phyloP scores from a whole-genome alignment of 2,329 filamentous ascomycete species.

The Talaromyces funiculosus region DNA sequence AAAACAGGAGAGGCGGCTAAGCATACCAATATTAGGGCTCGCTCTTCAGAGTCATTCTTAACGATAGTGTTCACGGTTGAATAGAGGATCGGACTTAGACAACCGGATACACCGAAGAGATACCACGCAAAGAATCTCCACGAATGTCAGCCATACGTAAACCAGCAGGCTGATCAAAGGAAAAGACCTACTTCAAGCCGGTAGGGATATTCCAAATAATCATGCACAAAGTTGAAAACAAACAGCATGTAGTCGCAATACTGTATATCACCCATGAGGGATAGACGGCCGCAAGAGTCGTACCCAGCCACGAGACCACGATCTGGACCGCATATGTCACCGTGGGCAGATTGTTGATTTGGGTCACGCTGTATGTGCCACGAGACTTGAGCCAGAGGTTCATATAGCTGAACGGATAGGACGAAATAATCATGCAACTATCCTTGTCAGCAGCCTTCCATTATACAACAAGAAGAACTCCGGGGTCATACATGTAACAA shows the following conservation, averaged over 20 bases:
- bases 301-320: slow-evolving; percentile 46
- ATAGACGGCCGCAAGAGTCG: slow-evolving; percentile 48
- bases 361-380: slow-evolving; percentile 40
- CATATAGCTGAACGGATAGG: slow-evolving; percentile 46
- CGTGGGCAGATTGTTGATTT: slow-evolving; percentile 49
- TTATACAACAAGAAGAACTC: slow-evolving; percentile 13
- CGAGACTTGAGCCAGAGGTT: slow-evolving; percentile 50
- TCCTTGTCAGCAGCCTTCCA: neutral
- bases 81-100: slow-evolving; percentile 40
- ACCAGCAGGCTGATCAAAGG: neutral
- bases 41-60: slow-evolving; percentile 16
- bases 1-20: neutral
- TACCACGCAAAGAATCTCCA: slow-evolving; percentile 41
- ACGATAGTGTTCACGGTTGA: slow-evolving; percentile 43
- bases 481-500: slow-evolving; percentile 44
- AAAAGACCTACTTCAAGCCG: slow-evolving; percentile 36
- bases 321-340: slow-evolving; percentile 46
- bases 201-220: slow-evolving; percentile 48
- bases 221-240: slow-evolving; percentile 45
- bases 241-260: slow-evolving; percentile 34
- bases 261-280: slow-evolving; percentile 47
- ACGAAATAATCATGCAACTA: slow-evolving; percentile 43
- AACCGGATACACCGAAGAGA: slow-evolving; percentile 35
- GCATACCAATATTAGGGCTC: neutral
- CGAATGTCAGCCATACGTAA: neutral